Conservation (phyloP, 345 rosid genomes). For the Citrus reticulata region DNA sequence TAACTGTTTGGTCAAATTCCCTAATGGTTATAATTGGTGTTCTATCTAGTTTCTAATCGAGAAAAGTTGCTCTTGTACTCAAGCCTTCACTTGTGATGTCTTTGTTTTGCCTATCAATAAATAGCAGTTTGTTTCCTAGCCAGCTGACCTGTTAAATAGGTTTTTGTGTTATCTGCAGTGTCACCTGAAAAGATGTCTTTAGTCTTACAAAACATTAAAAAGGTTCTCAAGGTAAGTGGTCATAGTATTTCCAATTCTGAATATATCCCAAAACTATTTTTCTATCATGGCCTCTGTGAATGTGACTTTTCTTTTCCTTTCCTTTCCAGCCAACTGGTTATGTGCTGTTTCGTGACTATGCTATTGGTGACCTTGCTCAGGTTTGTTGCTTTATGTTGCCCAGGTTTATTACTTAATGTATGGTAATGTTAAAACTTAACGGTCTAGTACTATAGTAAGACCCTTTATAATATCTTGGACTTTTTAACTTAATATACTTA, state of each 20-base stretch:
- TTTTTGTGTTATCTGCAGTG: conserved; percentile 89
- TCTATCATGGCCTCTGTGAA: background rate
- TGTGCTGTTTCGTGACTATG: conserved; percentile 86
- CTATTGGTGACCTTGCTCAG: conserved; percentile 93
- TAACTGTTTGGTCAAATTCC: background rate
- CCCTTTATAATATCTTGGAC: background rate
- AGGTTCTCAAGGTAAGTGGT: conserved; percentile 66
- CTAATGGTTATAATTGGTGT: background rate
- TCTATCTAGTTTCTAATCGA: background rate
- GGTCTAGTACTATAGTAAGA: background rate
- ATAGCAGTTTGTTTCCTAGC: background rate
- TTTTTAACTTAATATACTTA: background rate
- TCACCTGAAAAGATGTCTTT: conserved; percentile 91
- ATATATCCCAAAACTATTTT: background rate
- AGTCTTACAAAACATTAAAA: conserved; percentile 65
- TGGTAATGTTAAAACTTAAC: background rate
- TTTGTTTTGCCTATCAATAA: background rate
- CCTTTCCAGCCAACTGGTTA: conserved; percentile 65
- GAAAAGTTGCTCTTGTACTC: background rate
- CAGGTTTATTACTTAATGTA: conserved; percentile 44
- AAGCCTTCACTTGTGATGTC: conserved; percentile 9
- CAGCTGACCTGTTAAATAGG: conserved; percentile 72
- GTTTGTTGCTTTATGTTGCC: conserved; percentile 46
- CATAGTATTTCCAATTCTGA: background rate
- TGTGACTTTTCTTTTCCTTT: conserved; percentile 5